These are phyloP conservation scores for Volvariella volvacea DNA, from an alignment of 1,284 basidiomycete genomes.

Conservation along the genomic window DNA sequence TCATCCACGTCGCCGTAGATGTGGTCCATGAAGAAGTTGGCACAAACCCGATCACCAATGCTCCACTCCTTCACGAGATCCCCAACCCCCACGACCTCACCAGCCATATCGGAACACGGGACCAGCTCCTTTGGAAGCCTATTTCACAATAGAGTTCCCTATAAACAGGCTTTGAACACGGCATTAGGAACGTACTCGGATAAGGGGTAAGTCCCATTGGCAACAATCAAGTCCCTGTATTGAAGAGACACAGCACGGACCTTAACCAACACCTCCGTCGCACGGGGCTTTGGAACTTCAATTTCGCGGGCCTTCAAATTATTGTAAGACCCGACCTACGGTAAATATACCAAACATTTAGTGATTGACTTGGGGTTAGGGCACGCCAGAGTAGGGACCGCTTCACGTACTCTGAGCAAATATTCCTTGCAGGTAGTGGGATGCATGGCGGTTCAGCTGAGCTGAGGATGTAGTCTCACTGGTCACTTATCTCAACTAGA, in stretches of 20 bases:
- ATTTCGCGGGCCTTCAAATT: slow-evolving; percentile 25
- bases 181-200: slow-evolving; percentile 17
- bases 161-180: too few species aligned
- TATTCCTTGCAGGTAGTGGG: too few species aligned
- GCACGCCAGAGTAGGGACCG: too few species aligned
- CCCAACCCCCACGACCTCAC: slow-evolving; percentile 51
- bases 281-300: slow-evolving; percentile 24
- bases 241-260: slow-evolving; percentile 47
- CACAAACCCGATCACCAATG: slow-evolving; percentile 48
- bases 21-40: slow-evolving; percentile 36
- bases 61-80: slow-evolving; percentile 43
- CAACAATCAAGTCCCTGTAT: slow-evolving; percentile 18
- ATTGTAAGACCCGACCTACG: slow-evolving; percentile 15
- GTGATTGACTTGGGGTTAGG: too few species aligned
- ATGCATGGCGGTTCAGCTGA: too few species aligned
- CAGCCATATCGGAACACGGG: slow-evolving; percentile 58
- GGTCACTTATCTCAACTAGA: too few species aligned
- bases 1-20: slow-evolving; percentile 30
- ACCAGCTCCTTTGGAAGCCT: slow-evolving; percentile 26
- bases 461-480: too few species aligned
- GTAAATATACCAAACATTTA: too few species aligned
- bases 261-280: slow-evolving; percentile 40
- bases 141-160: too few species aligned
- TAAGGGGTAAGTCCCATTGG: slow-evolving; percentile 13
- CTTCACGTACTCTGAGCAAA: too few species aligned